Base-by-base conservation (phyloP, 805 yeast genomes). In the Sugiyamaella mastotermitis region DNA sequence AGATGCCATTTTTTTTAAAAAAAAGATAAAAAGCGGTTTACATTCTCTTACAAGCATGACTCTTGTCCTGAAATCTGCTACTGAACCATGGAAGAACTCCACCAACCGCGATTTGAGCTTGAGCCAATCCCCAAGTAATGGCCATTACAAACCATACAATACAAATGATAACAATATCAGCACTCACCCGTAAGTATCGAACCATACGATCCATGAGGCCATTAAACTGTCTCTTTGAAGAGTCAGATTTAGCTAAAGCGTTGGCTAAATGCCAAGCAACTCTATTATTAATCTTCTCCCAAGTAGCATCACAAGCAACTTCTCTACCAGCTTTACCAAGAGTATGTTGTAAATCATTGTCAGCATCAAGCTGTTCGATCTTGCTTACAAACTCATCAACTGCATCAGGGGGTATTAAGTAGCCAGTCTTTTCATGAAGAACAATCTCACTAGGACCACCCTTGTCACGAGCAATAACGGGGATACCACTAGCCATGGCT, bases 371-470 rank as follows among this genome's bases (percentile, higher is more conserved):
- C 18, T 31, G 24, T 6, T 31, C 11, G 8, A 31, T 31, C 4
- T 15, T 13, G 21, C 25, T 19, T 10, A 31, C 20, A 19, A 31
- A 31, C 34, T 4, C 5, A 11, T 31, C 34, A 8, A 4, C 5
- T 19, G 19, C 34, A 17, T 31, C 24, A n/a, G 34, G 34, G 4
- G 34, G 21, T 23, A 31, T 25, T 15, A 31, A 18, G 21, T 31
- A 31, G 3, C 34, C 34, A 23, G 34, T 31, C 34, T 31, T 31
- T 4, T 31, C 34, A 18, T 31, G 34, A 15, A 31, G 17, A 11
- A 31, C 34, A 19, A 31, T 31, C 24, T 31, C 34, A 8, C 34
- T 31, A 18, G 34, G 34, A 5, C 34, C 34, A 11, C 34, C 34
- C 24, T 31, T 25, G 21, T 31, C 34, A 5, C 34, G 34, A 4